A percentile compares a stretch with the other conserved stretches of the same genome.
These are phyloP conservation scores for Nicotiana benthamiana DNA, from an alignment of 257 asterid genomes.

Conservation along the genomic window DNA sequence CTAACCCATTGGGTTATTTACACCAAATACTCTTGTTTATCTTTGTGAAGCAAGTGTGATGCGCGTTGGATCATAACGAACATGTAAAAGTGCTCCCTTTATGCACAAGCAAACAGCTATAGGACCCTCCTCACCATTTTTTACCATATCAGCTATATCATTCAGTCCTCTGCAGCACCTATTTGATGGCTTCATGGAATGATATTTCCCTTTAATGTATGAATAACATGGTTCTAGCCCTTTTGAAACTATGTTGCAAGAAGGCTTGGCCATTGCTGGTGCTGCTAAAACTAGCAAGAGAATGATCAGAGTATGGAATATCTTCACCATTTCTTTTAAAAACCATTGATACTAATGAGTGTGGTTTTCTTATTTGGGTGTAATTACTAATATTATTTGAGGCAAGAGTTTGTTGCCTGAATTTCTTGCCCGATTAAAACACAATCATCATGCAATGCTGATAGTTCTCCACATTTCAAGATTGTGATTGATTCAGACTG, in stretches of 20 bases:
- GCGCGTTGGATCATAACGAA: conserved; percentile 7
- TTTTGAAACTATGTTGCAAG: neutral
- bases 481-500: neutral
- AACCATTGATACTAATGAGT: neutral
- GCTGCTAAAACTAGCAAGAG: neutral
- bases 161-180: neutral
- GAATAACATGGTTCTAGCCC: neutral
- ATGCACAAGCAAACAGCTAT: conserved; percentile 16
- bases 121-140: conserved; percentile 2
- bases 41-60: conserved; percentile 19
- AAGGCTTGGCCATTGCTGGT: neutral
- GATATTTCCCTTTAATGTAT: neutral
- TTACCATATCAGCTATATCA: neutral
- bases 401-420: neutral
- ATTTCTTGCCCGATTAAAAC: neutral
- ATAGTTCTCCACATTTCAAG: neutral
- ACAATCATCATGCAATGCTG: neutral
- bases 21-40: no score
- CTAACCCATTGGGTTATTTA: no score
- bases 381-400: neutral
- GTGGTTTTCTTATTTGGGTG: neutral
- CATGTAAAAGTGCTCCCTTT: conserved; percentile 8
- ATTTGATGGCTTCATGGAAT: neutral
- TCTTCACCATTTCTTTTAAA: neutral
- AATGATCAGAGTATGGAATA: neutral